Evolutionary conservation across 2,329 filamentous ascomycete species (phyloP), one percentile per base, ranked within the genome.

Genomic region (Geosmithia flava): DNA sequence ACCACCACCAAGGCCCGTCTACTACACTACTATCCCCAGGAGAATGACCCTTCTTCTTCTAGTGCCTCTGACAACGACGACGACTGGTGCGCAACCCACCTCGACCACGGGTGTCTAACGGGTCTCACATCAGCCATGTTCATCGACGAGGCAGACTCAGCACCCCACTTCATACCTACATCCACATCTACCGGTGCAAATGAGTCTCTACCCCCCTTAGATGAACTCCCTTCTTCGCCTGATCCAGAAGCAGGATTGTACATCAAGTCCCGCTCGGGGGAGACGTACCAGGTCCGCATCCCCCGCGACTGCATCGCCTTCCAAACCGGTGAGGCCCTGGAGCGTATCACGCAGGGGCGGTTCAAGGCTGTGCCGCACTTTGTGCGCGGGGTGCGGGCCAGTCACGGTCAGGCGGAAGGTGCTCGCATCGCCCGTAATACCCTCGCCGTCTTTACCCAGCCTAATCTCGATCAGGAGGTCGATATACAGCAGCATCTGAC

Each of bases 301-400:
- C 93, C 91, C 1, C 76, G 82, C 42, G 89, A 95, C 61, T 93
- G 88, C 64, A 83, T 98, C 46, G 93, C 87, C 1, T 98, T 98
- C 62, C 91, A 98, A 71, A 98, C 91, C 0, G 93, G 91, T 2
- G 88, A 96, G 68, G 84, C 91, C 1, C 71, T 98, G 46, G 85
- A 97, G 67, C 74, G 87, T 50, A 96, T 98, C 61, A 97, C 91
- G 0, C 72, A 77, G n/a, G 93, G 93, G 10, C 81, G 79, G 59
- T 95, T 98, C 71, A 87, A 85, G 66, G 93, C 93, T 1, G 93
- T 97, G 51, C 91, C 93, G 54, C 93, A 98, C 70, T 97, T 95
- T 64, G 93, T 98, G 8, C 76, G 84, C 54, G 91, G 90, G 0
- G 81, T 85, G 4, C 74, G 77, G 53, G 17, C 76, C 1, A 75